These are phyloP conservation scores for Dunaliella primolecta DNA, from an alignment of 139 green algal genomes.

Conservation along the genomic window DNA sequence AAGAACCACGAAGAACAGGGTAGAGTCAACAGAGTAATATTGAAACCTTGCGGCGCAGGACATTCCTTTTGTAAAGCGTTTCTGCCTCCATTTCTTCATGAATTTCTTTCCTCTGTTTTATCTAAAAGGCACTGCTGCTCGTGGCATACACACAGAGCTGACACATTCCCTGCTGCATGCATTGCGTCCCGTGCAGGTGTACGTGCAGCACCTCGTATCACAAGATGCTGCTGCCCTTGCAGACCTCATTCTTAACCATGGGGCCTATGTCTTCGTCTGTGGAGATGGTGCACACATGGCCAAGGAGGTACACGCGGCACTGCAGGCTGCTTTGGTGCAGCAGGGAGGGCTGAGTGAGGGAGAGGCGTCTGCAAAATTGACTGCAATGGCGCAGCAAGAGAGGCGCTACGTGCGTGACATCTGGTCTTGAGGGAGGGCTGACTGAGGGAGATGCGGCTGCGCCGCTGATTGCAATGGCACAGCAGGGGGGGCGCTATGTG, in stretches of 20 bases:
- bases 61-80: too few species aligned
- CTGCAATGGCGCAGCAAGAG: constrained; percentile 19
- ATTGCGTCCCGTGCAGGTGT: constrained; percentile 36
- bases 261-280: constrained; percentile 76
- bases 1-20: too few species aligned
- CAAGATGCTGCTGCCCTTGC: constrained; percentile 34
- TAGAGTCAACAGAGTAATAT: too few species aligned
- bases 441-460: neutral
- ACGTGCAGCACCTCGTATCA: constrained; percentile 33
- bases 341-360: constrained; percentile 5
- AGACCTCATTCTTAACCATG: constrained; percentile 44
- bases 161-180: too few species aligned
- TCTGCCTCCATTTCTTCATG: too few species aligned
- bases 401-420: constrained; percentile 29
- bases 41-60: too few species aligned
- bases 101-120: too few species aligned
- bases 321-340: constrained; percentile 1
- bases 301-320: constrained; percentile 83
- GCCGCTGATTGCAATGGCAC: constrained; percentile 10
- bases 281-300: constrained; percentile 90
- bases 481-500: constrained; percentile 29
- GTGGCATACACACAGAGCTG: too few species aligned
- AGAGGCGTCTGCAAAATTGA: constrained; percentile 1
- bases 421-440: constrained; percentile 22
- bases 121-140: too few species aligned